A percentile compares a stretch with the other conserved stretches of the same genome.
phyloP scores from a whole-genome alignment of 148 eudicot genomes.

The Diospyros kaki region DNA sequence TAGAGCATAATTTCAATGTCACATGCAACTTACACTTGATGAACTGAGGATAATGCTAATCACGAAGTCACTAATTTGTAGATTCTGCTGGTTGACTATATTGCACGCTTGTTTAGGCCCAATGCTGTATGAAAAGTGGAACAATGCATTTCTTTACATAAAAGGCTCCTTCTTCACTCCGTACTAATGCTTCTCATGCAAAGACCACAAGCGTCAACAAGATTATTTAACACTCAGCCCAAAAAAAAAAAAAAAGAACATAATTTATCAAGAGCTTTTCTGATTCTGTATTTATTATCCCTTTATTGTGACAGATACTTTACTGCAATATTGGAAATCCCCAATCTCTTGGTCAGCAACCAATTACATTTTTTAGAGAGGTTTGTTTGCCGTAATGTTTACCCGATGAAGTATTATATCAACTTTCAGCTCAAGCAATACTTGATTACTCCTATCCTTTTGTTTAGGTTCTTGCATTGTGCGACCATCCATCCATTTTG shows the following conservation, averaged over 20 bases:
- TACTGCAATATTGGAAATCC: constrained; percentile 98
- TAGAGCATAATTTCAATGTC: not conserved
- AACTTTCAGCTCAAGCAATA: constrained; percentile 3
- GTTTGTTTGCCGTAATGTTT: constrained; percentile 29
- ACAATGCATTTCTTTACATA: not conserved
- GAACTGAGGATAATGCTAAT: not conserved
- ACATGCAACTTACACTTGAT: not conserved
- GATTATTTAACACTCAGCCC: no score
- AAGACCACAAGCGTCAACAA: not conserved
- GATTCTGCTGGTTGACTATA: not conserved
- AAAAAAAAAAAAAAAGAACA: not conserved
- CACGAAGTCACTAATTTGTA: not conserved
- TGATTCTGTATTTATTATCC: constrained; percentile 8
- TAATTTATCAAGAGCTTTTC: not conserved
- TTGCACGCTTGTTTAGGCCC: not conserved
- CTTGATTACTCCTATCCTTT: constrained; percentile 1
- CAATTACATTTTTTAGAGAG: constrained; percentile 94
- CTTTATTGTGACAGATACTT: constrained; percentile 50
- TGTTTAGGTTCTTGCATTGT: constrained; percentile 79
- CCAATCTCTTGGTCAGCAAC: constrained; percentile 87
- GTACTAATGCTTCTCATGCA: constrained; percentile 3
- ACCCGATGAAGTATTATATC: not conserved
- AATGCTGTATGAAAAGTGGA: not conserved
- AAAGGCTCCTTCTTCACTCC: not conserved
- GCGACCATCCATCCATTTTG: constrained; percentile 84